Evolutionary conservation across 2,329 filamentous ascomycete genomes (phyloP), one percentile per base, ranked within the genome.

Genomic region (Verticillium nonalfalfae): DNA sequence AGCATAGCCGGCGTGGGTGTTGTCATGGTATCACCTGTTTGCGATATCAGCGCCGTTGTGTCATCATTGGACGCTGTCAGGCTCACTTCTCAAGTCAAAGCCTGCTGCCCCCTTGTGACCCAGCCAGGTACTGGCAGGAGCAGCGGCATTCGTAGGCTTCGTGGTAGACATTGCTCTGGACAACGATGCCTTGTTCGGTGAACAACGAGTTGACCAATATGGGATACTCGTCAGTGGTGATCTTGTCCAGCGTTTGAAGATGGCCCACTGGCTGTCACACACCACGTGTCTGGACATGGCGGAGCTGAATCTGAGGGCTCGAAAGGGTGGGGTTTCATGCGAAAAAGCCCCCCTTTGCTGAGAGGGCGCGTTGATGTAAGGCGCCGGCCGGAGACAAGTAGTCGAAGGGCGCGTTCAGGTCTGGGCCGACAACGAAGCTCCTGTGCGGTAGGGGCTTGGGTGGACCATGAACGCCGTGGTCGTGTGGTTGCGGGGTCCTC

Each of bases 1-100:
- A 97, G 86, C 93, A 97, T 97, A 4, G 88, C 85, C 1, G 85
- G 73, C 0, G 90, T 95, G 0, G 91, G 91, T 1, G 88, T 90
- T 3, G 92, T 96, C 74, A 82, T 78, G 31, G 77, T 78, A 68
- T 84, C 81, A 64, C 81, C 81, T 82, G 57, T 38, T 18, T 14
- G 45, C 58, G 35, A 60, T 26, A 21, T 36, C 34, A 60, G 31
- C 26, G 18, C 50, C 11, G 9, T 33, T 15, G 35, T 18, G 38
- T 4, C 11, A 21, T 6, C 39, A 5, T 34, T 56, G 11, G 33
- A 31, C 35, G 26, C 39, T 35, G 33, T 26, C 15, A 34, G 21
- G 57, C 74, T 66, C 66, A 78, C 76, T 79, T 62, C 76, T 69
- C 34, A 79, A 66, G 61, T 79, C 76, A 59, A 75, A 72, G 14